phyloP scores from a whole-genome alignment of 768 basidiomycete genomes.

The Lactarius pseudohatsudake region DNA sequence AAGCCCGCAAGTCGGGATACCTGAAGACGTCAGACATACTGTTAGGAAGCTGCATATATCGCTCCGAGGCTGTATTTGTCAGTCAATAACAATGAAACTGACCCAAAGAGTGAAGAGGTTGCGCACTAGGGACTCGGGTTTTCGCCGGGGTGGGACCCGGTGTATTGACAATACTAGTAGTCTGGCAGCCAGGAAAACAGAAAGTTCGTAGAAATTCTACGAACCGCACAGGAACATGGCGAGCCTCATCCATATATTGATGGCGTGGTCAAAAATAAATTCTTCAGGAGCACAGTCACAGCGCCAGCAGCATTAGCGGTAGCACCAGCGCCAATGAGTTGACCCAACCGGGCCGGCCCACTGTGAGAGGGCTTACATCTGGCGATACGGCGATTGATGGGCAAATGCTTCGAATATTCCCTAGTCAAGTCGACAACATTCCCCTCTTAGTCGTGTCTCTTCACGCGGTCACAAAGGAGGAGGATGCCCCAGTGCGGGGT shows the following conservation, averaged over 20 bases:
- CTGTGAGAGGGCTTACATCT: too few relatives aligned
- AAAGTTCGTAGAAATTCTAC: background rate
- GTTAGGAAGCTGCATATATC: background rate
- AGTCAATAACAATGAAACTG: background rate
- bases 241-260: background rate
- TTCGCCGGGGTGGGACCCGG: background rate
- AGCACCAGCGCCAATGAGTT: background rate
- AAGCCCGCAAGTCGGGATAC: background rate
- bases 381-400: conserved; percentile 11
- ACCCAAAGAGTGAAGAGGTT: background rate
- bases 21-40: background rate
- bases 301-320: background rate
- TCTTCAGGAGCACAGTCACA: background rate
- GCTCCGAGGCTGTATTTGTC: background rate
- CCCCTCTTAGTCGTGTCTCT: conserved; percentile 4
- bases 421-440: conserved; percentile 19
- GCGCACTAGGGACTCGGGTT: background rate
- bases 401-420: conserved; percentile 9
- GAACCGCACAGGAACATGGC: background rate
- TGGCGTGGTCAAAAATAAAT: conserved; percentile 1
- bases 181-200: background rate
- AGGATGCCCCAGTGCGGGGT: conserved; percentile 11
- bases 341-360: background rate
- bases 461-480: conserved; percentile 14
- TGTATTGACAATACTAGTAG: background rate